Percentiles rank a stretch among this genome's conserved stretches.
phyloP scores from a whole-genome alignment of 768 basidiomycete genomes.

The Hemileccinum impolitum region DNA sequence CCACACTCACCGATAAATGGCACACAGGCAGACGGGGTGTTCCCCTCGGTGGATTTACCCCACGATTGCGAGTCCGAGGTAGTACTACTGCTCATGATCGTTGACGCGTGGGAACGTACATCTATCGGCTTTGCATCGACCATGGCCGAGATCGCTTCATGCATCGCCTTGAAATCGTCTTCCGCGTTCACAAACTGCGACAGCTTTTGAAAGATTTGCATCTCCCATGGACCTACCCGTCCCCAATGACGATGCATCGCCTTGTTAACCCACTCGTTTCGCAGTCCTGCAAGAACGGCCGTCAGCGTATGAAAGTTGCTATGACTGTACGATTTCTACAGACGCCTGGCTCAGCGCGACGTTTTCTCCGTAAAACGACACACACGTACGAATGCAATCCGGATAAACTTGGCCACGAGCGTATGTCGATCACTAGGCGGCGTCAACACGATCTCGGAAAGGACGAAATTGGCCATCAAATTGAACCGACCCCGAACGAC shows the following conservation, averaged over 20 bases:
- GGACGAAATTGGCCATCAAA: conserved; percentile 74
- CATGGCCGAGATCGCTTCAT: conserved; percentile 59
- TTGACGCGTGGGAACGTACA: conserved; percentile 49
- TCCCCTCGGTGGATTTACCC: conserved; percentile 39
- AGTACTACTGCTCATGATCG: conserved; percentile 46
- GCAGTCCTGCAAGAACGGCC: conserved; percentile 76
- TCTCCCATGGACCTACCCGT: conserved; percentile 66
- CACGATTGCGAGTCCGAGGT: conserved; percentile 39
- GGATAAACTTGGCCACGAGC: conserved; percentile 76
- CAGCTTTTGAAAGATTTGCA: conserved; percentile 69
- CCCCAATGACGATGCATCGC: conserved; percentile 68
- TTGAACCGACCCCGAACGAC: conserved; percentile 82
- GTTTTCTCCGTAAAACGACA: neutral
- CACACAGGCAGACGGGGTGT: conserved; percentile 58
- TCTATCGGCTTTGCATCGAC: conserved; percentile 64
- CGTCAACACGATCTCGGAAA: conserved; percentile 78
- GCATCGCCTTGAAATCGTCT: conserved; percentile 75
- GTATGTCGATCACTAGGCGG: conserved; percentile 58
- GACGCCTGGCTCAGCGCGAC: neutral
- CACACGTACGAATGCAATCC: conserved; percentile 73
- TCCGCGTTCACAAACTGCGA: conserved; percentile 58
- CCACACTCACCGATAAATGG: conserved; percentile 73
- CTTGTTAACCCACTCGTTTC: conserved; percentile 61
- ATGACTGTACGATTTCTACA: conserved; percentile 74
- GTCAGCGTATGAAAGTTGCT: conserved; percentile 78